Conservation (phyloP, 2,329 filamentous ascomycete genomes). For the Cadophora sp. region DNA sequence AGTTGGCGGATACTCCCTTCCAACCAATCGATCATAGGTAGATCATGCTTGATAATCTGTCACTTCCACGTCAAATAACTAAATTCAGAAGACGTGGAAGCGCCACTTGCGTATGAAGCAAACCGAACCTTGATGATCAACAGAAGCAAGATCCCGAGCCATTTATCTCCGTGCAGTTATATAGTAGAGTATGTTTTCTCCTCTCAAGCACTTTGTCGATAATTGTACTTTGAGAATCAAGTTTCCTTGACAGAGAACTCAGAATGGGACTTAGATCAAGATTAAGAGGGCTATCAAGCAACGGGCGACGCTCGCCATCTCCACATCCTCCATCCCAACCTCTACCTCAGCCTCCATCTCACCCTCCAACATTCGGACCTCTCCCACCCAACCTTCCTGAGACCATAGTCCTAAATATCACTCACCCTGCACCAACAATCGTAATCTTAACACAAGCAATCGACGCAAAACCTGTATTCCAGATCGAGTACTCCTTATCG, state of each 20-base stretch:
- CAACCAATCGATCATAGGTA: neutral
- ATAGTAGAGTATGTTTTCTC: neutral
- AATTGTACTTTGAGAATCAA: neutral
- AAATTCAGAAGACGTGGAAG: neutral
- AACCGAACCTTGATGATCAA: neutral
- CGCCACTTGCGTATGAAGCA: conserved; percentile 2
- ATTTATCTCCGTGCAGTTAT: neutral
- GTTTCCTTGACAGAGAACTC: neutral
- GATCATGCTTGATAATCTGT: neutral
- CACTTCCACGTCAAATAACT: neutral
- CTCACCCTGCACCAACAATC: neutral
- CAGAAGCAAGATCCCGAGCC: neutral
- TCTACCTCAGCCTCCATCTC: neutral
- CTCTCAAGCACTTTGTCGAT: too few relatives aligned
- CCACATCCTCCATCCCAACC: neutral
- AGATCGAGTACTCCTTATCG: neutral
- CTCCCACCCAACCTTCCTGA: neutral
- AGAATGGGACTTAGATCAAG: conserved; percentile 4
- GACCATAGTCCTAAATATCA: conserved; percentile 3
- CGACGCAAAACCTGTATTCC: conserved; percentile 1
- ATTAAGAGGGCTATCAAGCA: neutral
- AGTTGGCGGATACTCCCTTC: neutral
- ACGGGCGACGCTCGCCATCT: neutral
- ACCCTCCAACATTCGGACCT: neutral
- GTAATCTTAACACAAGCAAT: conserved; percentile 2